Percentiles rank a stretch among this genome's conserved stretches.
Evolutionary conservation across 2,329 filamentous ascomycete genomes (phyloP).

Genomic region (Neopestalotiopsis rosae): DNA sequence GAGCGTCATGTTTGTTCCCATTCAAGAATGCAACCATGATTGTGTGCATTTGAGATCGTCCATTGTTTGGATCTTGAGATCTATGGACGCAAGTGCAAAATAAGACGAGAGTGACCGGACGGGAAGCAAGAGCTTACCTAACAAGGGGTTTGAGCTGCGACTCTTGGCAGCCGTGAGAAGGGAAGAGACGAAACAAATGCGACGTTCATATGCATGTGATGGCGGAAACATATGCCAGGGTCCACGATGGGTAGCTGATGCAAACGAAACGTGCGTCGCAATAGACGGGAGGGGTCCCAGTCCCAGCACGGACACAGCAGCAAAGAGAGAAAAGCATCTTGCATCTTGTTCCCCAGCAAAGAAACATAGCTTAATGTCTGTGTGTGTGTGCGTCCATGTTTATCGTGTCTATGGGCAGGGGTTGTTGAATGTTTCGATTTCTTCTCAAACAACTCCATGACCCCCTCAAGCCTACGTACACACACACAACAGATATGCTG

Average conservation of each 20-base stretch:
- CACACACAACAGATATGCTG: too few species aligned
- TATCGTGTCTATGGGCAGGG: background rate
- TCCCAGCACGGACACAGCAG: background rate
- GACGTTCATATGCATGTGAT: background rate
- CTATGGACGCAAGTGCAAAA: background rate
- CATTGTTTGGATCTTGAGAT: too few species aligned
- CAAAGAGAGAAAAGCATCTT: background rate
- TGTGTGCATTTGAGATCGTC: too few species aligned
- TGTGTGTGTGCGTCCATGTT: background rate
- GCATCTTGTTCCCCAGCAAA: background rate
- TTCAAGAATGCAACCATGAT: too few species aligned
- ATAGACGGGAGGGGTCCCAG: background rate
- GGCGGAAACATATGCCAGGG: background rate
- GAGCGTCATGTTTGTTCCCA: too few species aligned
- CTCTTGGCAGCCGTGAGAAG: background rate
- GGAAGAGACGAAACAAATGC: background rate
- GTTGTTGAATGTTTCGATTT: conserved; percentile 3
- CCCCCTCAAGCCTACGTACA: background rate
- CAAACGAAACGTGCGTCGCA: conserved; percentile 2
- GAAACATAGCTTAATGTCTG: conserved; percentile 3
- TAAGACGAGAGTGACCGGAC: background rate
- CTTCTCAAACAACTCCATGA: background rate
- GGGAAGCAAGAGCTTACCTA: background rate
- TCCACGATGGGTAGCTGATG: background rate
- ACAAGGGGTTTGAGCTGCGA: background rate